A percentile compares a stretch with the other conserved stretches of the same genome.
phyloP scores from a whole-genome alignment of 1,284 basidiomycete genomes.

The Microbotryum violaceum region DNA sequence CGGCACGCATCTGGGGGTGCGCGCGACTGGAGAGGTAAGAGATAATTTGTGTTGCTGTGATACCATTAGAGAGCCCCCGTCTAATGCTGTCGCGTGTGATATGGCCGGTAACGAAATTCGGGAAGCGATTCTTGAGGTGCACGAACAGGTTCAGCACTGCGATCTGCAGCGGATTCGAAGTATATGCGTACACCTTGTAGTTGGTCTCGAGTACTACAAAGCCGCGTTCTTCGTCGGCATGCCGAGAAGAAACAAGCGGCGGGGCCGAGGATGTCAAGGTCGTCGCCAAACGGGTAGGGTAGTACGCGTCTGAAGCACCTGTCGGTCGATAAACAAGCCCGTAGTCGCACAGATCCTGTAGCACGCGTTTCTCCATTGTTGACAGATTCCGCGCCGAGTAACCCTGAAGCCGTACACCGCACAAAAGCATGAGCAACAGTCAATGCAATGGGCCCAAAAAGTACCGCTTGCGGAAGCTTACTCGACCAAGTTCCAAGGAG shows the following conservation, averaged over 20 bases:
- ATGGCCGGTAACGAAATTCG: slow-evolving; percentile 89
- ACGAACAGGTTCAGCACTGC: slow-evolving; percentile 94
- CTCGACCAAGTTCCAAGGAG: slow-evolving; percentile 81
- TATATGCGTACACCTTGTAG: slow-evolving; percentile 97
- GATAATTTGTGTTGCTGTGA: slow-evolving; percentile 88
- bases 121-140: slow-evolving; percentile 84
- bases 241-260: slow-evolving; percentile 50
- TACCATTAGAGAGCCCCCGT: slow-evolving; percentile 86
- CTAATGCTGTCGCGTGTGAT: slow-evolving; percentile 93
- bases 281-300: slow-evolving; percentile 91
- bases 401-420: slow-evolving; percentile 49
- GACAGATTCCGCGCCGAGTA: slow-evolving; percentile 80
- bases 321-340: slow-evolving; percentile 80
- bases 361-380: slow-evolving; percentile 71
- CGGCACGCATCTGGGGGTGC: slow-evolving; percentile 95
- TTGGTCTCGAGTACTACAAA: slow-evolving; percentile 98
- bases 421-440: too few species aligned
- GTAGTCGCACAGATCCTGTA: slow-evolving; percentile 88
- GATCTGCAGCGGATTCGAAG: slow-evolving; percentile 90
- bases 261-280: slow-evolving; percentile 76
- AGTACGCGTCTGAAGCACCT: slow-evolving; percentile 55
- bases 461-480: slow-evolving; percentile 41
- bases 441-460: too few species aligned
- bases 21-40: slow-evolving; percentile 89
- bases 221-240: slow-evolving; percentile 53